Evolutionary conservation across 345 rosid genomes (phyloP).

Genomic region (Microthlaspi erraticum): DNA sequence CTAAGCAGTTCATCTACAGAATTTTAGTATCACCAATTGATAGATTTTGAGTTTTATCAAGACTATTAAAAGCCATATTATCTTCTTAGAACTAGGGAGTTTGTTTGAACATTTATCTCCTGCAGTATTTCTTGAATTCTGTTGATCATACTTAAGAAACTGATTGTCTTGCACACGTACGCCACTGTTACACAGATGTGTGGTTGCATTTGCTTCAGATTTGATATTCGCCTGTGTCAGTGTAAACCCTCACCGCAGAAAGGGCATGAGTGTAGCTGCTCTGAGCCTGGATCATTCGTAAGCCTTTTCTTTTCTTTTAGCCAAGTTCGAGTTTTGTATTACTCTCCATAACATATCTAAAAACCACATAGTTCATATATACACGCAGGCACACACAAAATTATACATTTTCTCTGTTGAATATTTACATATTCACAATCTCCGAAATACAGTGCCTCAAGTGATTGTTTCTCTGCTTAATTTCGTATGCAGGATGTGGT

Average conservation of each 20-base stretch:
- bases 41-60: not conserved
- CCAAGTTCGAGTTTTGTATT: conserved; percentile 9
- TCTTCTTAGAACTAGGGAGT: not conserved
- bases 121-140: not conserved
- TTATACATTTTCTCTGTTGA: not conserved
- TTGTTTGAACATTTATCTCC: conserved; percentile 2
- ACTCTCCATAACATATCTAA: not conserved
- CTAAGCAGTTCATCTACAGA: not conserved
- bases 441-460: not conserved
- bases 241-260: conserved; percentile 75
- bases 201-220: conserved; percentile 92
- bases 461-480: conserved; percentile 4
- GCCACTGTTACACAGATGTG: conserved; percentile 63
- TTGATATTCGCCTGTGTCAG: conserved; percentile 67
- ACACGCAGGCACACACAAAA: not conserved
- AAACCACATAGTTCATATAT: not conserved
- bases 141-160: conserved; percentile 1
- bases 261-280: conserved; percentile 59
- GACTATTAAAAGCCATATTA: not conserved
- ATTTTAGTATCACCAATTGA: conserved; percentile 1
- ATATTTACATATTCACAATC: not conserved
- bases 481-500: conserved; percentile 73
- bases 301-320: conserved; percentile 39
- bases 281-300: conserved; percentile 95
- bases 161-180: not conserved